Evolutionary conservation across 176 grass and related monocot genomes (phyloP).

Genomic region (Coix lacrymajobi): DNA sequence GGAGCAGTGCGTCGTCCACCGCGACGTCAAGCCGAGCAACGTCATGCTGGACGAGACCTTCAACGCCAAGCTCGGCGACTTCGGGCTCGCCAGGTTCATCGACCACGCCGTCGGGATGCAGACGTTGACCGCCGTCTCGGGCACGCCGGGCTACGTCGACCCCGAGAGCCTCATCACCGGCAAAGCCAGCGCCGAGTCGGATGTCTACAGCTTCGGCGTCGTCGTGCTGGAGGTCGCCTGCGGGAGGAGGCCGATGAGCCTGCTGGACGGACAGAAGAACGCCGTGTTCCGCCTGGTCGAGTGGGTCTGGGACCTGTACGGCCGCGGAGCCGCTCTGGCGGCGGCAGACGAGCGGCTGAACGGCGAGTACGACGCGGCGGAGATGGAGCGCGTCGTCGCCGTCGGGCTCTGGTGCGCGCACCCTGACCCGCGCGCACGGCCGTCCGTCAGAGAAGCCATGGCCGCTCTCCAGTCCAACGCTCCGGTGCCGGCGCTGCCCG

Average conservation of each 20-base stretch:
- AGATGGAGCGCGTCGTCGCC: background rate
- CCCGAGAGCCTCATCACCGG: too few species aligned
- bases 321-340: background rate
- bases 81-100: slow-evolving; percentile 20
- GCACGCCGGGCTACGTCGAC: too few species aligned
- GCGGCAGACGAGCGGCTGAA: background rate
- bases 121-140: too few species aligned
- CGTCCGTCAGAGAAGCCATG: background rate
- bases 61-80: slow-evolving; percentile 41
- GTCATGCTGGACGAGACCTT: slow-evolving; percentile 20
- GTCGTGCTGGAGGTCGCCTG: too few species aligned
- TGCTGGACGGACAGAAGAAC: too few species aligned
- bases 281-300: background rate
- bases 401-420: slow-evolving; percentile 48
- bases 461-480: background rate
- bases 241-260: too few species aligned
- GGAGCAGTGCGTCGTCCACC: slow-evolving; percentile 30
- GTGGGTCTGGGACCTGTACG: background rate
- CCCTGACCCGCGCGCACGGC: background rate
- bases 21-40: slow-evolving; percentile 41
- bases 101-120: too few species aligned
- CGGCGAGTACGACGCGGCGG: background rate
- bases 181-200: too few species aligned
- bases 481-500: too few species aligned
- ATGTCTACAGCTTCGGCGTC: too few species aligned